Conservation (phyloP, 2,329 filamentous ascomycete genomes). For the Eutypella sp. region DNA sequence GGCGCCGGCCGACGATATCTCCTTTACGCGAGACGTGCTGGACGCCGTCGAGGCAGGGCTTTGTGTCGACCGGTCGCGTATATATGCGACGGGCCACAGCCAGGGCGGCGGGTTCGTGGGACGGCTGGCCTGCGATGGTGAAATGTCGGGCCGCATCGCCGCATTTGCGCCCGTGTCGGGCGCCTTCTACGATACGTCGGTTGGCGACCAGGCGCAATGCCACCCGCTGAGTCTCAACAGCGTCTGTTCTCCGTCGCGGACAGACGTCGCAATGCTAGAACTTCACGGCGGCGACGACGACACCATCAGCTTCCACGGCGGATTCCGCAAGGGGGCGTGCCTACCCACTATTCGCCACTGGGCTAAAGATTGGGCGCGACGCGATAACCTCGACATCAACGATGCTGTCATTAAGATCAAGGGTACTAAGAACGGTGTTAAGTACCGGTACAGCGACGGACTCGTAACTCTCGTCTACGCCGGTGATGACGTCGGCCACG, state of each 20-base stretch:
- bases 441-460: conserved; percentile 1
- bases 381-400: conserved; percentile 3
- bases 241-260: conserved; percentile 23
- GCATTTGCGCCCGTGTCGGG: conserved; percentile 45
- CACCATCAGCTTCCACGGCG: conserved; percentile 35
- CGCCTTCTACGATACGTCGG: conserved; percentile 35
- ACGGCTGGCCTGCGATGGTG: conserved; percentile 32
- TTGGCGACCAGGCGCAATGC: conserved; percentile 8
- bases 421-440: neutral
- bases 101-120: conserved; percentile 49
- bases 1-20: conserved; percentile 32
- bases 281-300: conserved; percentile 37
- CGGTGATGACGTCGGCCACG: conserved; percentile 2
- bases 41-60: conserved; percentile 32
- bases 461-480: conserved; percentile 2
- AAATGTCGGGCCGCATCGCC: conserved; percentile 36
- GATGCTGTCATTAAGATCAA: neutral
- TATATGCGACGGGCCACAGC: conserved; percentile 47
- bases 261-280: conserved; percentile 35
- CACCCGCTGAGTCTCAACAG: neutral
- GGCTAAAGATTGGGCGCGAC: conserved; percentile 15
- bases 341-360: conserved; percentile 18
- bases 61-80: conserved; percentile 38
- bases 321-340: conserved; percentile 13
- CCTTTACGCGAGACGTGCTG: conserved; percentile 39